Conservation (phyloP, 805 yeast genomes). For the Lachancea waltii region DNA sequence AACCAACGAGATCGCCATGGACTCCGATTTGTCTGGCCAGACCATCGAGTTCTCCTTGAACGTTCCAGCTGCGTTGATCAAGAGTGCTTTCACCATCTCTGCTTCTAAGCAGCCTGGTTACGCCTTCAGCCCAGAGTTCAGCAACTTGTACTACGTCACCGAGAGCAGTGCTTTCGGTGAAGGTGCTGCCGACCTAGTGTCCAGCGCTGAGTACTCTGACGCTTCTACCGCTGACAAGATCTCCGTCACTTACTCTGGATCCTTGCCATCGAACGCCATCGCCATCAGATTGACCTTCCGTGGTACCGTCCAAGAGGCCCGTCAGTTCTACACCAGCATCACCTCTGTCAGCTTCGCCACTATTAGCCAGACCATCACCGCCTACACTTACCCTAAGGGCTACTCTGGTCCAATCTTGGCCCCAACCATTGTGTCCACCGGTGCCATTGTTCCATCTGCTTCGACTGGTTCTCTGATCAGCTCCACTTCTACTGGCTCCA, state of each 20-base stretch:
- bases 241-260: background rate
- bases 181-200: background rate
- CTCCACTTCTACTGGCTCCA: background rate
- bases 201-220: background rate
- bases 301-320: background rate
- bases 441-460: background rate
- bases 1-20: background rate
- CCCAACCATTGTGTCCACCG: background rate
- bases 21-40: background rate
- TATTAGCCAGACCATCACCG: constrained; percentile 1
- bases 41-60: background rate
- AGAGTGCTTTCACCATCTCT: constrained; percentile 1
- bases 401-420: background rate
- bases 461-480: background rate
- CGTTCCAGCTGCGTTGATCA: constrained; percentile 1
- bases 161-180: constrained; percentile 1
- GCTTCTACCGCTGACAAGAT: constrained; percentile 3
- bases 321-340: constrained; percentile 1
- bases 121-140: constrained; percentile 1
- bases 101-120: constrained; percentile 1
- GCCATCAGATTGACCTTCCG: constrained; percentile 1
- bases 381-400: constrained; percentile 1
- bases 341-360: background rate
- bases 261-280: background rate
- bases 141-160: constrained; percentile 1